Evolutionary conservation across 176 grass and related monocot genomes (phyloP), one percentile per base, ranked within the genome.

Genomic region (Urochloa ruziziensis): DNA sequence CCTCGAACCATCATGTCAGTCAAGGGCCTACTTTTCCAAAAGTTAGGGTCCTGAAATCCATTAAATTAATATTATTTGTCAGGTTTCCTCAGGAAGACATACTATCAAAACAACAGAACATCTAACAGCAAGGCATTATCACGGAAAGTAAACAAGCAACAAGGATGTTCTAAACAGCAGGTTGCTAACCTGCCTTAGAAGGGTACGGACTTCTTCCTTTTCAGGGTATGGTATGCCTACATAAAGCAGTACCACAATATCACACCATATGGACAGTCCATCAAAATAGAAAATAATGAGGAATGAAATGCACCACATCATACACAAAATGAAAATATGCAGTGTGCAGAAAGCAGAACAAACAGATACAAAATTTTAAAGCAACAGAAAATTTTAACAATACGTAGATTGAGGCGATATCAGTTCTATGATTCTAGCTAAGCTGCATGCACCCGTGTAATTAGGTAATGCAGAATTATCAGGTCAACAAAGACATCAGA

Each of bases 171-270:
- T 42, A 59, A 65, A 53, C 33, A 78, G 52, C 69, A 81, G 57
- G 78, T 79, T 11, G 76, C 92, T 89, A 88, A 96, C 96, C 93
- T 98, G 87, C 85, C 91, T 94, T 84, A 98, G 87, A 82, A 90
- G 93, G 64, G 80, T 84, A 74, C 91, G 91, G 53, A 98, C 89
- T 94, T 98, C 96, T 90, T 95, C 96, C 85, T 98, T 98, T 89
- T 98, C 96, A 90, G 92, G 89, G 82, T 98, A 98, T 42, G 87
- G 84, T 73, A 95, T 89, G 87, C 96, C 96, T 98, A 84, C 84
- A 98, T 46, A 78, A 92, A 91, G 79, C 58, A 92, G 25, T 80
- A 64, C 40, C 85, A 87, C 49, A 75, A 57, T 83, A 83, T 86
- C 90, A 92, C 74, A 77, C 60, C 39, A 83, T 32, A 88, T 15